These are phyloP conservation scores for Hanseniaspora occidentalis DNA, from an alignment of 805 yeast species.

Conservation along the genomic window DNA sequence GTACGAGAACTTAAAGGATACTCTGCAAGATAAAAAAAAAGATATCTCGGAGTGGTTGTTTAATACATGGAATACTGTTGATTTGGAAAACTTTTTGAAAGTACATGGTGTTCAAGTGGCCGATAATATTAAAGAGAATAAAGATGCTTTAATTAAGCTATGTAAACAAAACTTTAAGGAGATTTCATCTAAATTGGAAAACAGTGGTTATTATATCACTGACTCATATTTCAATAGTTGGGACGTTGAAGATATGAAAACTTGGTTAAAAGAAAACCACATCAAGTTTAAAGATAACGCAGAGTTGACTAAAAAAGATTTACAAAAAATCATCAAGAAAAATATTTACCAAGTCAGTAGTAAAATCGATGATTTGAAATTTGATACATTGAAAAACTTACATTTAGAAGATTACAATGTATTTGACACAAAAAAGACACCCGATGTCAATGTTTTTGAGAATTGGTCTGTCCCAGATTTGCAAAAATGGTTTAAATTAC, in stretches of 20 bases:
- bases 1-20: neutral
- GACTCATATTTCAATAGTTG: constrained; percentile 41
- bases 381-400: constrained; percentile 28
- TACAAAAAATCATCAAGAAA: constrained; percentile 33
- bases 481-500: constrained; percentile 39
- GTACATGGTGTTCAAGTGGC: constrained; percentile 21
- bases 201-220: constrained; percentile 36
- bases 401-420: constrained; percentile 27
- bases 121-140: constrained; percentile 14
- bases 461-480: constrained; percentile 44
- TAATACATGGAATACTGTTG: constrained; percentile 30
- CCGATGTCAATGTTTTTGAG: constrained; percentile 34
- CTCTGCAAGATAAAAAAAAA: neutral
- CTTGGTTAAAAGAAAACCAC: constrained; percentile 37
- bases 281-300: constrained; percentile 23
- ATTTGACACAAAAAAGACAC: constrained; percentile 15
- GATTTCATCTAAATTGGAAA: constrained; percentile 25
- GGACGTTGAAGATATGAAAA: constrained; percentile 35
- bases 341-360: constrained; percentile 33
- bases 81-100: constrained; percentile 24
- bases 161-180: constrained; percentile 31
- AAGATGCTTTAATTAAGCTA: constrained; percentile 29
- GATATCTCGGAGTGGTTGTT: constrained; percentile 34
- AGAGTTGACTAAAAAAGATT: constrained; percentile 32
- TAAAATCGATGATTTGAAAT: constrained; percentile 27